A percentile compares a stretch with the other conserved stretches of the same genome.
Conservation (phyloP, 805 yeast genomes). For the Sugiyamaella americana region DNA sequence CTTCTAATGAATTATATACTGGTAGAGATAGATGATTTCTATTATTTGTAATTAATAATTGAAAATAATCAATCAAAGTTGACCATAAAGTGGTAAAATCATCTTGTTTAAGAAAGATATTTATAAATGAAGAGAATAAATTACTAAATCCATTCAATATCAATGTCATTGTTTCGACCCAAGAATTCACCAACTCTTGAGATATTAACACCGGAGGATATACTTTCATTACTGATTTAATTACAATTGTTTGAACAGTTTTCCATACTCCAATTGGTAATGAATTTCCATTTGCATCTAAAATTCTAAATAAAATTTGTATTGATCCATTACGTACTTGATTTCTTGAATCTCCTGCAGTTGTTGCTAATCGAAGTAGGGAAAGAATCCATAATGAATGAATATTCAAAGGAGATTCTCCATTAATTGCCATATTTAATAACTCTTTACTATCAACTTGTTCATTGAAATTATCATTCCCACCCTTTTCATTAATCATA, state of each 20-base stretch:
- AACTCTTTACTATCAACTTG: slow-evolving; percentile 16
- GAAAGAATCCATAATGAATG: slow-evolving; percentile 59
- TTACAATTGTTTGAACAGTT: slow-evolving; percentile 56
- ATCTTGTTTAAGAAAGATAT: slow-evolving; percentile 29
- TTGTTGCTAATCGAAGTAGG: slow-evolving; percentile 52
- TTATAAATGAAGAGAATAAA: slow-evolving; percentile 49
- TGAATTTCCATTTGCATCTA: slow-evolving; percentile 60
- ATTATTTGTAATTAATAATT: slow-evolving; percentile 36
- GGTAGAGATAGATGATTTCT: slow-evolving; percentile 50
- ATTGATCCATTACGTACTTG: slow-evolving; percentile 88
- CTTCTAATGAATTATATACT: slow-evolving; percentile 50
- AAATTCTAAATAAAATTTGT: slow-evolving; percentile 78
- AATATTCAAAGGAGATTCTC: slow-evolving; percentile 14
- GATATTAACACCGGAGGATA: slow-evolving; percentile 17
- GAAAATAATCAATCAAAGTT: slow-evolving; percentile 46
- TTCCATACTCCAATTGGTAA: slow-evolving; percentile 55
- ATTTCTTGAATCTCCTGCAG: slow-evolving; percentile 58
- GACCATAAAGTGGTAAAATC: slow-evolving; percentile 46
- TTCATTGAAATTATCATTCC: slow-evolving; percentile 20
- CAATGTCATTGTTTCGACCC: slow-evolving; percentile 58
- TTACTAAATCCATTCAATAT: slow-evolving; percentile 61
- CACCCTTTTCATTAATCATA: slow-evolving; percentile 16
- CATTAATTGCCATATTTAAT: slow-evolving; percentile 24
- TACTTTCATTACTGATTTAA: slow-evolving; percentile 37
- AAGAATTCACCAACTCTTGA: slow-evolving; percentile 29